These are phyloP conservation scores for Vanrija humicola DNA, from an alignment of 1,284 basidiomycete species.

Conservation along the genomic window DNA sequence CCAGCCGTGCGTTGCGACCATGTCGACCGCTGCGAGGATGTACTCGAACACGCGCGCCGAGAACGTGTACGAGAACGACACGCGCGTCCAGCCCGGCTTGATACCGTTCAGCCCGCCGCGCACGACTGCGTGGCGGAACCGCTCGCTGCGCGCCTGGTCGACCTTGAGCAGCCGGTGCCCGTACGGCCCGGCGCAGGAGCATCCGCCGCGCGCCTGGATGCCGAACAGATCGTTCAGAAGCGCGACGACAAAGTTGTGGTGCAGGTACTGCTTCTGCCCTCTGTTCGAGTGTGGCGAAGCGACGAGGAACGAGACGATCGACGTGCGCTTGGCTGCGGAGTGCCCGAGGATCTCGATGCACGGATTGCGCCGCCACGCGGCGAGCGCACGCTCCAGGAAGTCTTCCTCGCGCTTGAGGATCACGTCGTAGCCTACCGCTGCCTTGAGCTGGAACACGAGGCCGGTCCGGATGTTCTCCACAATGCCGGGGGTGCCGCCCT, in stretches of 20 bases:
- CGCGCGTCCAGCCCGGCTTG: conserved; percentile 6
- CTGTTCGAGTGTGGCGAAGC: neutral
- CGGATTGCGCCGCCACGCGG: neutral
- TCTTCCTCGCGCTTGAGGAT: neutral
- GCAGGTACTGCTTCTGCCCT: neutral
- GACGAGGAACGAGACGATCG: conserved; percentile 5
- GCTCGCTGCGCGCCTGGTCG: neutral
- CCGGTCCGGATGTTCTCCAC: conserved; percentile 9
- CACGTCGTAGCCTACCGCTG: neutral
- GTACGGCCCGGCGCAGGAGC: conserved; percentile 11
- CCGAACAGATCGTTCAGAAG: conserved; percentile 14
- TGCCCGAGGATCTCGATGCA: conserved; percentile 1
- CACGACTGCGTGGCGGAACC: neutral
- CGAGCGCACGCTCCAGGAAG: conserved; percentile 3
- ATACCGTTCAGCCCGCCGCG: neutral
- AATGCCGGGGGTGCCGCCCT: conserved; percentile 13
- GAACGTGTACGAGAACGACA: conserved; percentile 8
- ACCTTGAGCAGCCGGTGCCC: neutral
- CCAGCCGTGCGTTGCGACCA: conserved; percentile 3
- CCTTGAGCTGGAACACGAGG: conserved; percentile 8
- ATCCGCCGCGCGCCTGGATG: conserved; percentile 10
- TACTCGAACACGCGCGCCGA: conserved; percentile 1
- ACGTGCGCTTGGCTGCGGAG: neutral
- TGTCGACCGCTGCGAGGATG: conserved; percentile 5
- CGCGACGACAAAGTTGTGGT: conserved; percentile 13